Conservation (phyloP, 2,329 filamentous ascomycete genomes). For the Zasmidium angulare region DNA sequence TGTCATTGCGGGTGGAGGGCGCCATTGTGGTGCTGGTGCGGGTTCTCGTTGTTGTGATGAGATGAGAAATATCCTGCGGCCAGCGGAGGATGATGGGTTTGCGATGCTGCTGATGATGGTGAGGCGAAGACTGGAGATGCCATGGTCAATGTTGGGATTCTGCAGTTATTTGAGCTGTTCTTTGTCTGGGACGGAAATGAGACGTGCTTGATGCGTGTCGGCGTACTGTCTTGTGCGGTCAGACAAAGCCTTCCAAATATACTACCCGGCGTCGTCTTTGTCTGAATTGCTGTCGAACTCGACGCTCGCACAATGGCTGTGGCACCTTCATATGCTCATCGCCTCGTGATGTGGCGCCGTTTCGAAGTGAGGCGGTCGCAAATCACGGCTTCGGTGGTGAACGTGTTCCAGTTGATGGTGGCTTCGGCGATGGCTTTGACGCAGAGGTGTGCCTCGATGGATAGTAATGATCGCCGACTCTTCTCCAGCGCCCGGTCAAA, state of each 20-base stretch:
- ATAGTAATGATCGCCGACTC: not conserved
- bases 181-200: constrained; percentile 13
- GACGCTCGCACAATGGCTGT: not conserved
- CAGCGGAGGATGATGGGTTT: constrained; percentile 16
- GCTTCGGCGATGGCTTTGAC: not conserved
- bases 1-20: constrained; percentile 31
- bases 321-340: not conserved
- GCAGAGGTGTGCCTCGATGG: not conserved
- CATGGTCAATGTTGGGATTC: not conserved
- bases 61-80: constrained; percentile 14
- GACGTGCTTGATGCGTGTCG: not conserved
- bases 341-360: not conserved
- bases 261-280: not conserved
- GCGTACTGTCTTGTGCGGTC: not conserved
- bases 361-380: not conserved
- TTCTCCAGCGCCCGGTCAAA: constrained; percentile 9
- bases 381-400: too few relatives aligned
- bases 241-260: constrained; percentile 6
- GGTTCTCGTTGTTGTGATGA: not conserved
- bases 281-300: not conserved
- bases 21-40: constrained; percentile 25
- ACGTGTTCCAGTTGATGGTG: not conserved
- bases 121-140: constrained; percentile 3
- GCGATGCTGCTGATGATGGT: not conserved
- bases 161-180: constrained; percentile 6